Conservation (phyloP, 2,329 filamentous ascomycete species). For the Atkinsonella texensis region DNA sequence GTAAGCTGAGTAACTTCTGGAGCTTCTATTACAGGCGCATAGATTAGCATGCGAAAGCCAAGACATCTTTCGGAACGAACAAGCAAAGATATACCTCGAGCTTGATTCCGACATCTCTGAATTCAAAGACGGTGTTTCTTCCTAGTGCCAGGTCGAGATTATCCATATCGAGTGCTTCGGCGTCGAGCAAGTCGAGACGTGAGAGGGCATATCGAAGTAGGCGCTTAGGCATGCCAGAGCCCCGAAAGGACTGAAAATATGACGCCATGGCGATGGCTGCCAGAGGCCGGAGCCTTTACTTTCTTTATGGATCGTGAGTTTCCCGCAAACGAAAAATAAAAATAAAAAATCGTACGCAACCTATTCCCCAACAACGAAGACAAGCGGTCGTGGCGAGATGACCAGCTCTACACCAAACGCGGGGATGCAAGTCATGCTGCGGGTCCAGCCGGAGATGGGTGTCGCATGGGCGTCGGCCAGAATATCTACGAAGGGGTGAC, state of each 20-base stretch:
- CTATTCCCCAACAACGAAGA: conserved; percentile 5
- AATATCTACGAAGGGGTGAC: neutral
- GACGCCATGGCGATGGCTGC: conserved; percentile 47
- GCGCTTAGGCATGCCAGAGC: conserved; percentile 74
- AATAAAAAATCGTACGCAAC: neutral
- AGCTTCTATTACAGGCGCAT: conserved; percentile 53
- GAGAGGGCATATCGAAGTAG: conserved; percentile 78
- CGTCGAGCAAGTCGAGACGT: conserved; percentile 75
- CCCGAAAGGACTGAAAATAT: conserved; percentile 53
- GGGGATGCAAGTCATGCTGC: conserved; percentile 22
- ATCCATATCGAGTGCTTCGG: conserved; percentile 73
- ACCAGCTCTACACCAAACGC: conserved; percentile 23
- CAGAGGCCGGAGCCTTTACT: neutral
- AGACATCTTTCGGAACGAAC: conserved; percentile 14
- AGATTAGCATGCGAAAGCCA: conserved; percentile 4
- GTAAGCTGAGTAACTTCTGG: conserved; percentile 60
- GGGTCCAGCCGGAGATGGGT: conserved; percentile 7
- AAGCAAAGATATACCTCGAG: conserved; percentile 44
- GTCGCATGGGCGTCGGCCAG: neutral
- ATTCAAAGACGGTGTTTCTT: conserved; percentile 69
- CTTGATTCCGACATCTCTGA: conserved; percentile 74
- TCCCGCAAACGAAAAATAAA: neutral
- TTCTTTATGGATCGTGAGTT: neutral
- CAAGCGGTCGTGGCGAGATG: conserved; percentile 17
- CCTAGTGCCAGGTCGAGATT: conserved; percentile 77